A percentile compares a stretch with the other conserved stretches of the same genome.
Evolutionary conservation across 345 rosid genomes (phyloP).

Genomic region (Eucalyptus polyanthemos): DNA sequence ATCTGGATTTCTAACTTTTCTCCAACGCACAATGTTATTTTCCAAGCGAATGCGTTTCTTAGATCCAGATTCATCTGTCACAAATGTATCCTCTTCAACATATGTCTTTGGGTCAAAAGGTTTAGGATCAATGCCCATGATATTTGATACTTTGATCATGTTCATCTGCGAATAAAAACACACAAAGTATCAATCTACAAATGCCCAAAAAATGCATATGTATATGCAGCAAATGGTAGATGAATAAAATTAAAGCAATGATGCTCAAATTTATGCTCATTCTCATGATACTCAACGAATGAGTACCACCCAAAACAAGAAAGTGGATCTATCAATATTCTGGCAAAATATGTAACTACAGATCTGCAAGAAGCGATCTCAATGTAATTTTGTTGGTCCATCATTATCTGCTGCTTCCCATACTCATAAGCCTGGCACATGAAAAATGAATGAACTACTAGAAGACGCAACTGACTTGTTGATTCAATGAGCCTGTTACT

Average conservation of each 20-base stretch:
- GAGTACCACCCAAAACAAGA: neutral
- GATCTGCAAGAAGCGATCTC: neutral
- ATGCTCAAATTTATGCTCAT: neutral
- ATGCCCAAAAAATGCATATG: neutral
- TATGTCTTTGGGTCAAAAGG: slow-evolving; percentile 91
- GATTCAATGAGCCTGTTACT: neutral
- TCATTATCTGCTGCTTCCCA: neutral
- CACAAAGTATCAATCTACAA: neutral
- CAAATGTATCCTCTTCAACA: slow-evolving; percentile 84
- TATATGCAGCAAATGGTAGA: neutral
- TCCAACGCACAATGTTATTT: slow-evolving; percentile 91
- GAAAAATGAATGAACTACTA: neutral
- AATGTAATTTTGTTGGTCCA: neutral
- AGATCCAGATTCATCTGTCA: slow-evolving; percentile 76
- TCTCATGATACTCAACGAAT: neutral
- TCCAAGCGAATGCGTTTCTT: slow-evolving; percentile 75
- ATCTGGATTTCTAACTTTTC: slow-evolving; percentile 53
- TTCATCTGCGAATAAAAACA: slow-evolving; percentile 54
- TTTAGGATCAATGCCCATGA: slow-evolving; percentile 93
- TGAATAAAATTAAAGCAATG: neutral
- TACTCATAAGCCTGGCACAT: neutral
- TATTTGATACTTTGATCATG: slow-evolving; percentile 88
- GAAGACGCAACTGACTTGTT: neutral
- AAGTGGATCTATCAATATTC: neutral
- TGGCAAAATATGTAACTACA: neutral